Percentiles rank a stretch among this genome's conserved stretches.
phyloP scores from a whole-genome alignment of 192 early-diverging fungal genomes.

The Backusella luteola region DNA sequence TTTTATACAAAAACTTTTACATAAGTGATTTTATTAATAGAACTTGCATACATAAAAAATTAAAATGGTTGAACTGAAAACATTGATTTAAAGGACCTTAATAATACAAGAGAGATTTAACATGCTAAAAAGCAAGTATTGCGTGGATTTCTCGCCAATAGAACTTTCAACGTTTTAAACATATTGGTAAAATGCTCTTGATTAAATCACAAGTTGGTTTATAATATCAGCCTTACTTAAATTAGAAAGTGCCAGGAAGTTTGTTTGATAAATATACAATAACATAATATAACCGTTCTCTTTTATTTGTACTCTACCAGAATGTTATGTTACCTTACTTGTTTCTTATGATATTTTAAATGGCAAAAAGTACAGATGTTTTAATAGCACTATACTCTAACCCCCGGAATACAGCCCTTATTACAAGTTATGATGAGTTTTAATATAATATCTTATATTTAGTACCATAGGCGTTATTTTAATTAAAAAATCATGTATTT shows the following conservation, averaged over 20 bases:
- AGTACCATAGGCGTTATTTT: background rate
- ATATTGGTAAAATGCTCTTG: background rate
- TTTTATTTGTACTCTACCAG: background rate
- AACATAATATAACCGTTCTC: no score
- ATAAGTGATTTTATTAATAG: background rate
- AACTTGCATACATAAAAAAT: background rate
- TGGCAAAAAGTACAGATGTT: background rate
- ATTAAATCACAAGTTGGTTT: background rate
- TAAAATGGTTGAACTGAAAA: background rate
- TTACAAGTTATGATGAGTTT: background rate
- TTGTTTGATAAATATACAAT: background rate
- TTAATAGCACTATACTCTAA: background rate
- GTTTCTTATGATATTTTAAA: background rate
- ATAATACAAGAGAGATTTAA: background rate
- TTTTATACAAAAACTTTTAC: background rate
- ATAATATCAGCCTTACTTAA: background rate
- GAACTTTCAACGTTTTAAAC: background rate
- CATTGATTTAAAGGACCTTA: background rate
- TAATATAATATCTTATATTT: background rate
- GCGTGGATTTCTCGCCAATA: background rate
- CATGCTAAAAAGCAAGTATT: background rate
- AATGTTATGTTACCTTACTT: background rate
- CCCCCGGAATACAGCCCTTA: background rate
- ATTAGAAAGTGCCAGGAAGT: background rate
- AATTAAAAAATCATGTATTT: background rate